A percentile compares a stretch with the other conserved stretches of the same genome.
Conservation (phyloP, 129 eudicot genomes). For the Chrysanthemum lavandulifolium region DNA sequence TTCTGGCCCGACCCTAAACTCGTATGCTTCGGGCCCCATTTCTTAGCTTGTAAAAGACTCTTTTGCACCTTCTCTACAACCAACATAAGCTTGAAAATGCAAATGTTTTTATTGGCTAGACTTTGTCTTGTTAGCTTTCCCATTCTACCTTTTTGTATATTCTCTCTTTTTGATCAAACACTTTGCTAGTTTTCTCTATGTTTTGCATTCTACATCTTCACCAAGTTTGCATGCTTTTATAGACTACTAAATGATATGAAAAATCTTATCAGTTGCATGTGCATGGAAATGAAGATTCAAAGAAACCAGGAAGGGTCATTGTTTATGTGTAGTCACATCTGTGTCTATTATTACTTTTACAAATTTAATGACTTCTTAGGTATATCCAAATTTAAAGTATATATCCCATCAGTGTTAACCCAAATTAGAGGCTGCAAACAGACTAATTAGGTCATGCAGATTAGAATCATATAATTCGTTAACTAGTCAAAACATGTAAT, state of each 20-base stretch:
- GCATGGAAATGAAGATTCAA: constrained; percentile 26
- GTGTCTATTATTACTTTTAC: constrained; percentile 8
- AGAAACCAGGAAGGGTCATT: constrained; percentile 25
- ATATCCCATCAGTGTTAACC: background rate
- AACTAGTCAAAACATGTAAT: too few species aligned
- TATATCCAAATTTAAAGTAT: constrained; percentile 3
- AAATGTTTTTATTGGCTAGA: constrained; percentile 33
- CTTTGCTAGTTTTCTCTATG: background rate
- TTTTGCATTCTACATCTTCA: constrained; percentile 1
- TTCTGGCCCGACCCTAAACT: background rate
- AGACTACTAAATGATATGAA: background rate
- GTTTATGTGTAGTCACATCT: constrained; percentile 36
- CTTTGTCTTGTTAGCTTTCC: constrained; percentile 18
- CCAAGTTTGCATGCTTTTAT: constrained; percentile 16
- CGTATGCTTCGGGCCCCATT: constrained; percentile 8
- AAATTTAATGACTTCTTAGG: constrained; percentile 11
- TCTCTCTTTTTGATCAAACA: constrained; percentile 12
- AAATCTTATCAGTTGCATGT: constrained; percentile 25
- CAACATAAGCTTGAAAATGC: constrained; percentile 51
- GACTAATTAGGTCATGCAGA: background rate
- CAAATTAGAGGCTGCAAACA: constrained; percentile 2
- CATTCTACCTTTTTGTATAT: constrained; percentile 15
- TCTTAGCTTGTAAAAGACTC: constrained; percentile 45
- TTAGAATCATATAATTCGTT: background rate
- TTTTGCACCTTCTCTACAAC: constrained; percentile 51